These are phyloP conservation scores for Toxoplasma gondii DNA, from an alignment of 169 alveolate genomes.

Conservation along the genomic window DNA sequence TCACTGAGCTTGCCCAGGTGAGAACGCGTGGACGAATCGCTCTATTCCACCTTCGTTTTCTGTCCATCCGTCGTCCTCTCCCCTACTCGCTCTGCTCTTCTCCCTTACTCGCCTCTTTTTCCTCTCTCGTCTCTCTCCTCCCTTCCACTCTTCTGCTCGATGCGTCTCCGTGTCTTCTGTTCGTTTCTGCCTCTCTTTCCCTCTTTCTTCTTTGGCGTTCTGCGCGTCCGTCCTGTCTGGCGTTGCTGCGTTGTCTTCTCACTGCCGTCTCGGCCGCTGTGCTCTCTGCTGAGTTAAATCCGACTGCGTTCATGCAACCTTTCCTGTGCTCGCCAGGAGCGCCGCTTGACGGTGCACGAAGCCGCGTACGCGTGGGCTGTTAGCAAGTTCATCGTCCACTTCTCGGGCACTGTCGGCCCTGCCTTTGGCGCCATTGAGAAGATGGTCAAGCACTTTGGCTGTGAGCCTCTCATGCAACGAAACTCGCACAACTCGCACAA, in stretches of 20 bases:
- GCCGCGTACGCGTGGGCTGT: constrained; percentile 74
- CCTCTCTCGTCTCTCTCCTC: background rate
- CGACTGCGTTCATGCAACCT: background rate
- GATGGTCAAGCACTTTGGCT: constrained; percentile 6
- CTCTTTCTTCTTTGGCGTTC: background rate
- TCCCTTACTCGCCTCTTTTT: background rate
- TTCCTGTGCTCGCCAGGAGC: constrained; percentile 50
- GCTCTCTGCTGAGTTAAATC: background rate
- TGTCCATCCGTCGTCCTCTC: too few relatives aligned
- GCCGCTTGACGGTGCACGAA: constrained; percentile 70
- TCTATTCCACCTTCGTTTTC: background rate
- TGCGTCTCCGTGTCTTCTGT: constrained; percentile 33
- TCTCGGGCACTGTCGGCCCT: constrained; percentile 80
- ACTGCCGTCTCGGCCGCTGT: background rate
- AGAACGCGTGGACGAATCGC: background rate
- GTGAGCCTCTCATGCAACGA: background rate
- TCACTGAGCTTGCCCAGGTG: constrained; percentile 62
- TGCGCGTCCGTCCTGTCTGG: background rate
- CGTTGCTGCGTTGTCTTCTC: background rate
- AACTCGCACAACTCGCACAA: too few relatives aligned
- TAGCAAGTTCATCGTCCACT: constrained; percentile 73
- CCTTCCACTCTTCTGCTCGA: background rate
- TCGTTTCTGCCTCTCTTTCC: constrained; percentile 43
- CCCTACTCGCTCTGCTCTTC: background rate
- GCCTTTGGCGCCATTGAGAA: constrained; percentile 73